These are phyloP conservation scores for Citrullus amarus DNA, from an alignment of 306 rosid genomes.

Conservation along the genomic window DNA sequence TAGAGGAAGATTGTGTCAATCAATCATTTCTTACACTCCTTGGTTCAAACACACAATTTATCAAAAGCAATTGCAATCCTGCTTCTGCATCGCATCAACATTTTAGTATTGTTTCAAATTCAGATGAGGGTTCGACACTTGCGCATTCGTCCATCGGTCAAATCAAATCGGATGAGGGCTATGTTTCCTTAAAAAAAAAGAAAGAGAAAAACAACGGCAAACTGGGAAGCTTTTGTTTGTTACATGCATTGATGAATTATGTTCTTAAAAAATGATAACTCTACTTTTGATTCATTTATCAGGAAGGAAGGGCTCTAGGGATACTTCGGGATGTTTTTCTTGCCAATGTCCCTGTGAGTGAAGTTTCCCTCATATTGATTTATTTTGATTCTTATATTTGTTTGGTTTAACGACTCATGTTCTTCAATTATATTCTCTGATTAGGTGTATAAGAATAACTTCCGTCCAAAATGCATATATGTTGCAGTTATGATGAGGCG, in stretches of 20 bases:
- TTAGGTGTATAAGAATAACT: slow-evolving; percentile 54
- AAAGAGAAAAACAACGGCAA: too few relatives aligned
- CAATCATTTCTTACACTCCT: too few relatives aligned
- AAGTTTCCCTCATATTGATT: slow-evolving; percentile 8
- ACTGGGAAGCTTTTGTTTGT: not conserved
- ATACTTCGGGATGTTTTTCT: slow-evolving; percentile 63
- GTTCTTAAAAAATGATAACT: not conserved
- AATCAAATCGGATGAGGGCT: too few relatives aligned
- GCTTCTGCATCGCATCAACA: too few relatives aligned
- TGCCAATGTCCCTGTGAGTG: slow-evolving; percentile 71
- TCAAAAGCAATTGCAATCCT: too few relatives aligned
- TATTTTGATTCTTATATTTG: slow-evolving; percentile 4
- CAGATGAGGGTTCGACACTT: too few relatives aligned
- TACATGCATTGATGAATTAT: not conserved
- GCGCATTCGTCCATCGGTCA: too few relatives aligned
- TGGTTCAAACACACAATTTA: too few relatives aligned
- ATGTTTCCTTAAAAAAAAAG: too few relatives aligned
- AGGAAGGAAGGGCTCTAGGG: slow-evolving; percentile 48
- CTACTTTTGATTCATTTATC: slow-evolving; percentile 4
- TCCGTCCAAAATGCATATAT: slow-evolving; percentile 75
- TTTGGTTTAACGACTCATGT: not conserved
- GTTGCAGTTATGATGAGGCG: slow-evolving; percentile 85
- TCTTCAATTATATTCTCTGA: slow-evolving; percentile 7
- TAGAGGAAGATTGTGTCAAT: too few relatives aligned
- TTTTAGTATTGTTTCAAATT: too few relatives aligned